Evolutionary conservation across 768 basidiomycete species (phyloP).

Genomic region (Mycena capillaripes): DNA sequence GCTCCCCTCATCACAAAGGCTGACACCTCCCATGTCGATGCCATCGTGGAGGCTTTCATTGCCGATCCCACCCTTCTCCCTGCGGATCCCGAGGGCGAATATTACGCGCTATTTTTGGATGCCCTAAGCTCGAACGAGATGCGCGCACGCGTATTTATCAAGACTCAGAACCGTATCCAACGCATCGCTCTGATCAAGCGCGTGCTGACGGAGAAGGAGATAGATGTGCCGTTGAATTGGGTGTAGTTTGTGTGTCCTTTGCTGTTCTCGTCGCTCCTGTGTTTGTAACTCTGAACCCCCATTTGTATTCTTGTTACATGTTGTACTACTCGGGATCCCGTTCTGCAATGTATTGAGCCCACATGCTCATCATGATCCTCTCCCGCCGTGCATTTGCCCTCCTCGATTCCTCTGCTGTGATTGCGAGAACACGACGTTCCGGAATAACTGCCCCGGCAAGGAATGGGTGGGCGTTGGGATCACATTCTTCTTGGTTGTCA

Average conservation of each 20-base stretch:
- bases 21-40: conserved; percentile 24
- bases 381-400: conserved; percentile 10
- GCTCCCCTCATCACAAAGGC: conserved; percentile 20
- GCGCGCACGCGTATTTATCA: conserved; percentile 18
- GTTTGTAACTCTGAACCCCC: too few relatives aligned
- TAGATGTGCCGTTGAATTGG: background rate
- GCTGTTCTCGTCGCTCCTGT: background rate
- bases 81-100: background rate
- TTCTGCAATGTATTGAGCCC: conserved; percentile 18
- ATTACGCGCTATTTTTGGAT: conserved; percentile 5
- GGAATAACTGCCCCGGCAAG: background rate
- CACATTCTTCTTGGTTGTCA: background rate
- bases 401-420: conserved; percentile 9
- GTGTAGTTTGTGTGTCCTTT: background rate
- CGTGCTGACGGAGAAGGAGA: background rate
- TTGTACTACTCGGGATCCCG: conserved; percentile 1
- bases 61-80: conserved; percentile 18
- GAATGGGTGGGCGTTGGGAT: conserved; percentile 15
- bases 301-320: background rate
- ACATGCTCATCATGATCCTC: conserved; percentile 6
- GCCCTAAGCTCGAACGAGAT: background rate
- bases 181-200: conserved; percentile 16
- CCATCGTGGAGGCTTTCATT: background rate
- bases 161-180: background rate
- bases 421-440: too few relatives aligned